Evolutionary conservation across 805 yeast species (phyloP), one percentile per base, ranked within the genome.

Genomic region (Saccharomyces cerevisiae): DNA sequence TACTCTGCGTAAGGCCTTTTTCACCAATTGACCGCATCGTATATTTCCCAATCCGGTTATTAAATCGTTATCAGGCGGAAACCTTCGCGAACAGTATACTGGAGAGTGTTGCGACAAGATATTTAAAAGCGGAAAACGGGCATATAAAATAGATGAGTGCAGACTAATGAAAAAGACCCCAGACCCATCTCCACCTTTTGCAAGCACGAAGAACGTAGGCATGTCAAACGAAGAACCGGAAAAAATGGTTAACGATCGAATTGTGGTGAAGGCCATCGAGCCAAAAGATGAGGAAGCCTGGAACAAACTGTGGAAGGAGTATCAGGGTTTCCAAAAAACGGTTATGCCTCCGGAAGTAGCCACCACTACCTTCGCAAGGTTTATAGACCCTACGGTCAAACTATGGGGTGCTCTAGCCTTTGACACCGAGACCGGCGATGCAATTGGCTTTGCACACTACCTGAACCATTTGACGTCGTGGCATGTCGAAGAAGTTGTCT

Each of bases 361-460:
- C 14, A 74, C 78, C 13, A 56, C 64, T 6, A 79, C 81, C 1
- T 80, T 78, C 59, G 54, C 59, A 3, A 66, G 83, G 48, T 78
- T 79, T 53, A 63, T 81, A 32, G 79, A 80, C 58, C 70, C 70
- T 1, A 48, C 58, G 0, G 76, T 73, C 49, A 77, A 79, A 0
- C 77, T 80, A 49, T 76, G 76, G 68, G 69, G 77, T 9, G 77
- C 75, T 0, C 77, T 81, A 6, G 84, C 84, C 0, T 69, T 71
- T 21, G 72, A 73, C 47, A 55, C 64, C 1, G 65, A 52, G 5
- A 59, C 59, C 2, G 65, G 68, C 3, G 59, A 64, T 43, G 59
- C 78, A 14, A 69, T 81, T 56, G 85, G 84, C 0, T 73, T 80
- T 60, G 81, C 76, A 4, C 73, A 74, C 48, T 80, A 76, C 60